A percentile compares a stretch with the other conserved stretches of the same genome.
Conservation (phyloP, 164 flowering plant species). For the Houttuynia cordata region DNA sequence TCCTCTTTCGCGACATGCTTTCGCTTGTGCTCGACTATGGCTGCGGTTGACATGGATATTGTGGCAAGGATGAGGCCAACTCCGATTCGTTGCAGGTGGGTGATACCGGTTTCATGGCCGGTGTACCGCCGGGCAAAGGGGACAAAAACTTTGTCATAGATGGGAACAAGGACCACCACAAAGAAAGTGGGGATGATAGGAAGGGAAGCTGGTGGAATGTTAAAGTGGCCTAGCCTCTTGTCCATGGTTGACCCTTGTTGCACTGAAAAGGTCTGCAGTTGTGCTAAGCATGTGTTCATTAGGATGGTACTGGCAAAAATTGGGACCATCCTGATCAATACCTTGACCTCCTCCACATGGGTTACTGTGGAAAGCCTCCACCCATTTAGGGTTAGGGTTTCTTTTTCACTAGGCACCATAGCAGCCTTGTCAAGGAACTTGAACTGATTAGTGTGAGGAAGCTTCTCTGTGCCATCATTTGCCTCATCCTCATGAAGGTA, state of each 20-base stretch:
- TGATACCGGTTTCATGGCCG: slow-evolving; percentile 58
- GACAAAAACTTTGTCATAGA: slow-evolving; percentile 49
- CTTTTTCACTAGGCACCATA: not conserved
- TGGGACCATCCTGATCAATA: slow-evolving; percentile 47
- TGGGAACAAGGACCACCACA: slow-evolving; percentile 71
- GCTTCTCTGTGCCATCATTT: slow-evolving; percentile 52
- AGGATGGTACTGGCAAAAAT: slow-evolving; percentile 70
- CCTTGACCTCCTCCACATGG: slow-evolving; percentile 67
- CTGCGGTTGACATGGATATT: slow-evolving; percentile 78
- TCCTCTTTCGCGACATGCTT: slow-evolving; percentile 31
- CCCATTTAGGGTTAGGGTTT: slow-evolving; percentile 15
- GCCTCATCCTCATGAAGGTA: not conserved
- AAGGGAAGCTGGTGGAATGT: slow-evolving; percentile 80
- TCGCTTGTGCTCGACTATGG: slow-evolving; percentile 63
- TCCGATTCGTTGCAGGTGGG: slow-evolving; percentile 74
- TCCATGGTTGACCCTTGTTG: slow-evolving; percentile 92
- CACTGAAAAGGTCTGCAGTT: slow-evolving; percentile 84
- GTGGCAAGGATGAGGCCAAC: slow-evolving; percentile 62
- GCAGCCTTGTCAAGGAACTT: slow-evolving; percentile 48
- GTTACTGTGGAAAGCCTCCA: slow-evolving; percentile 30
- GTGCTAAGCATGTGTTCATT: slow-evolving; percentile 89
- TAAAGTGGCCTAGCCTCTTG: slow-evolving; percentile 51
- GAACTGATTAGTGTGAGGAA: slow-evolving; percentile 14
- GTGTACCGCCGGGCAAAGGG: slow-evolving; percentile 55
- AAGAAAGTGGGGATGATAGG: slow-evolving; percentile 76